Evolutionary conservation across 108 stramenopile species (phyloP).

Genomic region (Cylindrotheca fusiformis): DNA sequence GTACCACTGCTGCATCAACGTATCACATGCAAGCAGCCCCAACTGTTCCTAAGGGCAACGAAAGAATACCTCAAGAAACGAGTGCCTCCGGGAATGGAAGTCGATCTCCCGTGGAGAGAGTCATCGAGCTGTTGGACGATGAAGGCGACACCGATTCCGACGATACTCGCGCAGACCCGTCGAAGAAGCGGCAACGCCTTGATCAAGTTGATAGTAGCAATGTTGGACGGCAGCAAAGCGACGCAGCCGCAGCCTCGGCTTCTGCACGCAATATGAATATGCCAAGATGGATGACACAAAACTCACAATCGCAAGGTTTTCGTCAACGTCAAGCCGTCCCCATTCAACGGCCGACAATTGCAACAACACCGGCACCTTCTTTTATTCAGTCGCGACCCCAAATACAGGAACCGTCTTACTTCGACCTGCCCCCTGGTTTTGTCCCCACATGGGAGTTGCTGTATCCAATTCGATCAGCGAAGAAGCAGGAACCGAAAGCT

Average conservation of each 20-base stretch:
- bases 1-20: no score
- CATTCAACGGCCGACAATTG: slow-evolving; percentile 1
- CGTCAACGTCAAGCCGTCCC: neutral
- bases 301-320: neutral
- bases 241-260: neutral
- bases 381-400: neutral
- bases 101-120: no score
- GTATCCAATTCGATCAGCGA: slow-evolving; percentile 4
- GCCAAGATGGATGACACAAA: slow-evolving; percentile 13
- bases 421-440: slow-evolving; percentile 17
- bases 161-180: neutral
- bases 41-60: no score
- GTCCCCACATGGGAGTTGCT: slow-evolving; percentile 28
- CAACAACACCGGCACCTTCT: neutral
- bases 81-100: no score
- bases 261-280: neutral
- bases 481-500: neutral
- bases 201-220: neutral
- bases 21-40: no score
- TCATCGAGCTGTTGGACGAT: slow-evolving; percentile 30
- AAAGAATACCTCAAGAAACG: no score
- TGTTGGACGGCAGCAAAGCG: neutral
- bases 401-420: slow-evolving; percentile 6
- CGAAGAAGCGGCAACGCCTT: neutral
- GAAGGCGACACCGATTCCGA: slow-evolving; percentile 4